phyloP scores from a whole-genome alignment of 441 rosid species.

The Rhodomyrtus psidioides region DNA sequence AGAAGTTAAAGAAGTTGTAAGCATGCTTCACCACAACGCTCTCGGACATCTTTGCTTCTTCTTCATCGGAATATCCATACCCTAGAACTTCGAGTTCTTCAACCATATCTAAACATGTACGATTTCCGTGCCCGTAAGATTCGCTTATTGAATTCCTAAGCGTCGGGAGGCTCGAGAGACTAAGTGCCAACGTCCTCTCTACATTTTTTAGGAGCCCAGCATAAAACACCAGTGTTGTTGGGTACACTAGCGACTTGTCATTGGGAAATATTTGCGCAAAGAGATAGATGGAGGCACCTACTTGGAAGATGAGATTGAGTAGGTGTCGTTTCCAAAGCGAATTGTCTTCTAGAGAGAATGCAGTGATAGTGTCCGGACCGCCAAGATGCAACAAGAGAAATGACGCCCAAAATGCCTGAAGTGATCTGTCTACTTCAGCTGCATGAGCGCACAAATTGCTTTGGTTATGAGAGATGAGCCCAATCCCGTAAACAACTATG shows the following conservation, averaged over 20 bases:
- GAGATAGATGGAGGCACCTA: not conserved
- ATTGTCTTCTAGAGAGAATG: not conserved
- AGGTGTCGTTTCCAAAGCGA: accelerated
- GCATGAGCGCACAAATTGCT: accelerated
- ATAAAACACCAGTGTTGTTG: accelerated
- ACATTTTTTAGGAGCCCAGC: not conserved
- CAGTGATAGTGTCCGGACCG: not conserved
- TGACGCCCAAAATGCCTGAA: not conserved
- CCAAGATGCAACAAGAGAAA: not conserved
- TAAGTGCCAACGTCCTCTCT: not conserved
- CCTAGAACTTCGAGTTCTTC: not conserved
- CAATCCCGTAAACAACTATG: too few relatives aligned
- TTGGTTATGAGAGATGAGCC: too few relatives aligned
- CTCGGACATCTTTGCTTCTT: accelerated
- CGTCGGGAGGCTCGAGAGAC: not conserved
- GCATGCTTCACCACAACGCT: not conserved
- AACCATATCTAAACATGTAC: too few relatives aligned
- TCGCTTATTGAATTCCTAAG: not conserved
- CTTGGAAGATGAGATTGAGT: not conserved
- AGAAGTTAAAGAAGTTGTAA: not conserved
- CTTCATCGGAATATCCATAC: not conserved
- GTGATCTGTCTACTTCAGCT: accelerated
- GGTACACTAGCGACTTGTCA: not conserved
- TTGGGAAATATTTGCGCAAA: accelerated
- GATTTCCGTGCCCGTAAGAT: too few relatives aligned